phyloP scores from a whole-genome alignment of 1,139 yeast species.

The Lodderomyces orthopsilosis region DNA sequence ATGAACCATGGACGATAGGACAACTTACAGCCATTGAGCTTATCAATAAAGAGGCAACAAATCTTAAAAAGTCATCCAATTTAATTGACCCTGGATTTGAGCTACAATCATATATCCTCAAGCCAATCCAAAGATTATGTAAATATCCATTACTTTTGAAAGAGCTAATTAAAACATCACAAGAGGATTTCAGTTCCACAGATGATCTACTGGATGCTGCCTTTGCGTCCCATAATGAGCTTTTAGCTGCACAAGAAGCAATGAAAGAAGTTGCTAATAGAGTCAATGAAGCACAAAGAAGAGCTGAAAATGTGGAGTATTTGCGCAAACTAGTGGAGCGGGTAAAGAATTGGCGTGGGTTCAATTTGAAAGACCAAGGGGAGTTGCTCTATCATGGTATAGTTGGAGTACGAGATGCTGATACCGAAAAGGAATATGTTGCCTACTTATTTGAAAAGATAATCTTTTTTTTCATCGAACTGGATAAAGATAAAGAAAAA shows the following conservation, averaged over 20 bases:
- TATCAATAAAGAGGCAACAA: slow-evolving; percentile 61
- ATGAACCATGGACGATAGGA: slow-evolving; percentile 87
- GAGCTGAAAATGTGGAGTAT: slow-evolving; percentile 79
- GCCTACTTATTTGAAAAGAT: slow-evolving; percentile 88
- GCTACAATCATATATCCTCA: slow-evolving; percentile 81
- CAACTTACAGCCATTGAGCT: slow-evolving; percentile 85
- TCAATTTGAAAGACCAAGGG: slow-evolving; percentile 78
- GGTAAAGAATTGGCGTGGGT: slow-evolving; percentile 94
- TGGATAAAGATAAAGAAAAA: slow-evolving; percentile 22
- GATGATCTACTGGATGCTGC: slow-evolving; percentile 18
- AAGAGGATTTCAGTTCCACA: slow-evolving; percentile 18
- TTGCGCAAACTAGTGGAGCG: slow-evolving; percentile 67
- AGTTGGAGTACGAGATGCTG: slow-evolving; percentile 74
- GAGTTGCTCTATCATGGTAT: slow-evolving; percentile 75
- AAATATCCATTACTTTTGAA: slow-evolving; percentile 83
- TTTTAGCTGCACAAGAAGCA: slow-evolving; percentile 65
- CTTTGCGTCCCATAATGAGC: slow-evolving; percentile 64
- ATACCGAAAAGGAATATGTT: slow-evolving; percentile 82
- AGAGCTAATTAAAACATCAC: slow-evolving; percentile 67
- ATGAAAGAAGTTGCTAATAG: slow-evolving; percentile 67
- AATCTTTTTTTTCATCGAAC: slow-evolving; percentile 70
- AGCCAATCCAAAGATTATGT: slow-evolving; percentile 93
- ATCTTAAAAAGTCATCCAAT: slow-evolving; percentile 53
- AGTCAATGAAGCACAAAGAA: slow-evolving; percentile 92
- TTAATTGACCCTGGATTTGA: slow-evolving; percentile 86